Evolutionary conservation across 345 rosid genomes (phyloP), one percentile per base, ranked within the genome.

Genomic region (Combretum micranthum): DNA sequence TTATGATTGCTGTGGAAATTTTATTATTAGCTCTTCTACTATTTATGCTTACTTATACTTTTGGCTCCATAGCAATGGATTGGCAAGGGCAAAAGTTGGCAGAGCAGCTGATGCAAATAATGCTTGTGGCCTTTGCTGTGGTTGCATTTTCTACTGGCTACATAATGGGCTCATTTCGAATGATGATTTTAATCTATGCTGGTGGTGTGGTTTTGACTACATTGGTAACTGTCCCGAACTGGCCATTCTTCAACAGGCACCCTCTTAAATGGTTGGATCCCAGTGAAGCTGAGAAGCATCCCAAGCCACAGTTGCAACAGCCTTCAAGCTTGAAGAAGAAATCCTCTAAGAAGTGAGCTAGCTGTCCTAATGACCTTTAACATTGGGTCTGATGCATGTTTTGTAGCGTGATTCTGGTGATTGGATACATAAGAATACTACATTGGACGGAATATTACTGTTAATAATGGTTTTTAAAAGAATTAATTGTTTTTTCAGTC

Each of bases 71-170:
- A 47, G 50, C 6, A 65, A 89, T 93, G 99, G 97, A 93, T 76
- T 93, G 99, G 97, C 88, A 93, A 83, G 97, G 99, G 32, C 97
- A 93, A 65, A 93, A 85, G 79, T 60, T 83, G 20, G 87, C 95
- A 16, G 97, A 93, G 91, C 91, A 80, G 67, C 68, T 85, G 76
- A 87, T 93, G 97, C 99, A 89, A 78, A 74, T 85, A 25, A 8
- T 89, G 80, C 77, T 93, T 14, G 19, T 93, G 71, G 85, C 68
- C 15, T 83, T 75, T 0, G 90, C 88, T 3, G 83, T 70, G 23
- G 77, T 66, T 45, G 83, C 92, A 0, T 74, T 82, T 18, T 69
- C 63, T 26, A 55, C 68, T 0, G 95, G 99, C 15, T 87, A 79
- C 49, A 11, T 67, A 0, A 61, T 73, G 66, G 85, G 75, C 16